phyloP scores from a whole-genome alignment of 176 grass and related monocot genomes.

The Aegilops bicornis region DNA sequence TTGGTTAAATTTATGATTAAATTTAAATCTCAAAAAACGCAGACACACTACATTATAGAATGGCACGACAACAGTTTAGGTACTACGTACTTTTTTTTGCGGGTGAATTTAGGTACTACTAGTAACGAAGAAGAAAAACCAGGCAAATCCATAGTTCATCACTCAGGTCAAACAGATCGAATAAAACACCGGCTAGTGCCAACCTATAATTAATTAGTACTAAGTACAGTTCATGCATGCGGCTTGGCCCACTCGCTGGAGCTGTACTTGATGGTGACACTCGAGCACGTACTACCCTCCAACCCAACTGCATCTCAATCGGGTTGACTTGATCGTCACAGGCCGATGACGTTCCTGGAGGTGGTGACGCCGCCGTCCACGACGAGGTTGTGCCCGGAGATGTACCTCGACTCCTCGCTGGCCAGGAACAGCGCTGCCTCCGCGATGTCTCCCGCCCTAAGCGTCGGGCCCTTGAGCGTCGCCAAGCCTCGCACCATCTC shows the following conservation, averaged over 20 bases:
- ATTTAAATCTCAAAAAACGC: too few relatives aligned
- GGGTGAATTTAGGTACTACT: too few relatives aligned
- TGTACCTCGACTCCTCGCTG: conserved; percentile 48
- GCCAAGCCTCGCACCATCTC: conserved; percentile 22
- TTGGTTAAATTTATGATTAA: too few relatives aligned
- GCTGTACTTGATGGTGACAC: not conserved
- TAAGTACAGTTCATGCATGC: not conserved
- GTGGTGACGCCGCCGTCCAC: conserved; percentile 54
- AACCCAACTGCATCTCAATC: not conserved
- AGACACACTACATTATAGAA: too few relatives aligned
- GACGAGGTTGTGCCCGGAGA: conserved; percentile 56
- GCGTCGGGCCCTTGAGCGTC: conserved; percentile 39
- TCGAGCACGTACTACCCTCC: not conserved
- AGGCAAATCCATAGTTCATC: too few relatives aligned
- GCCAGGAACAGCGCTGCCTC: conserved; percentile 54
- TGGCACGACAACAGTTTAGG: too few relatives aligned
- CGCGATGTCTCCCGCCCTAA: conserved; percentile 32
- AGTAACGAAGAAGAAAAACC: too few relatives aligned
- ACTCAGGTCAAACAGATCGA: too few relatives aligned
- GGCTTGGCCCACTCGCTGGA: not conserved
- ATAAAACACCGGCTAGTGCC: too few relatives aligned
- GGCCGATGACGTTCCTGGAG: conserved; percentile 35
- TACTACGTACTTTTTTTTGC: too few relatives aligned
- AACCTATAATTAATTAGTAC: not conserved
- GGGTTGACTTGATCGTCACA: not conserved